A percentile compares a stretch with the other conserved stretches of the same genome.
These are phyloP conservation scores for Tylopilus rubrobrunneus DNA, from an alignment of 768 basidiomycete genomes.

Conservation along the genomic window DNA sequence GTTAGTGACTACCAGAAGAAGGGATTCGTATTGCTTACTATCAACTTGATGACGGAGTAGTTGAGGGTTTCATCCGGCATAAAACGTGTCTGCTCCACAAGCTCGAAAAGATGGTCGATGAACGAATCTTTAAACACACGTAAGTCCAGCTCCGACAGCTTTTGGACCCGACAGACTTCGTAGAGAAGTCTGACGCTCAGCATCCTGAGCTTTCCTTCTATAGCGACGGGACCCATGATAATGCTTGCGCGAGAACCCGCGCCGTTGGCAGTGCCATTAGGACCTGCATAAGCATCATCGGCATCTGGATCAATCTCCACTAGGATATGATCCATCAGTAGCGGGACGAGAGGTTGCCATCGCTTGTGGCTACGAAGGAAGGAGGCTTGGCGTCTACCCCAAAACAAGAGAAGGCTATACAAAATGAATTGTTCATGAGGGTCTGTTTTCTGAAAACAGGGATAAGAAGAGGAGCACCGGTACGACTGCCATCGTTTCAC, in stretches of 20 bases:
- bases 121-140: conserved; percentile 79
- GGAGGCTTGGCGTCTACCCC: conserved; percentile 63
- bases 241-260: conserved; percentile 37
- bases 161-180: conserved; percentile 91
- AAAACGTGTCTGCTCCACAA: conserved; percentile 88
- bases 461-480: conserved; percentile 3
- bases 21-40: conserved; percentile 49
- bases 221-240: conserved; percentile 51
- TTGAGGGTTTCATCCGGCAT: conserved; percentile 92
- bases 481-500: conserved; percentile 19
- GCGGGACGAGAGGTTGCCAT: conserved; percentile 78
- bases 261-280: conserved; percentile 28
- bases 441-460: conserved; percentile 61
- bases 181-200: conserved; percentile 77
- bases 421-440: conserved; percentile 80
- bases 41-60: conserved; percentile 91
- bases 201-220: conserved; percentile 77
- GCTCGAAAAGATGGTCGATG: conserved; percentile 85
- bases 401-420: conserved; percentile 71
- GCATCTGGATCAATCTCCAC: conserved; percentile 78
- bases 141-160: conserved; percentile 72
- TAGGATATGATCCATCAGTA: conserved; percentile 80
- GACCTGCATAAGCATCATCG: conserved; percentile 53
- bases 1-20: conserved; percentile 5
- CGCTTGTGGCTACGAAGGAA: conserved; percentile 78